Evolutionary conservation across 2,329 filamentous ascomycete genomes (phyloP), one percentile per base, ranked within the genome.

Genomic region (Arthrobotrys iridis): DNA sequence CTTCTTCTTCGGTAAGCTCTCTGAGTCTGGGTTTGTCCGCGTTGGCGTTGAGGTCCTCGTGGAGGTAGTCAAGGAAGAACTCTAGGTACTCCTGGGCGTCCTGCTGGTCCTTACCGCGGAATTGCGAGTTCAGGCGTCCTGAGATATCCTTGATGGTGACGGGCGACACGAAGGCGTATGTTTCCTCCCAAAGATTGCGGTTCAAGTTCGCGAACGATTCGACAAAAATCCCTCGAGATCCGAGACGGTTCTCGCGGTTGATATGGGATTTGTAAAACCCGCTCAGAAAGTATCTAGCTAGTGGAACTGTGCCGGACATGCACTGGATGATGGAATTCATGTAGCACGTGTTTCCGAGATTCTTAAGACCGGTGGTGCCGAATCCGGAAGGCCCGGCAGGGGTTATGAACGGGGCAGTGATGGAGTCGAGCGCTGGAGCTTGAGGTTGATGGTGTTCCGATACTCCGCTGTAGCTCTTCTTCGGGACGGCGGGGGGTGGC

Each of bases 301-400:
- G 84, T 82, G 99, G 95, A 81, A 97, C 92, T 0, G 97, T 93
- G 79, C 93, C 96, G 59, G 93, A 90, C 65, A 99, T 88, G 81
- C 95, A 99, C 81, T 99, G 95, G 63, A 99, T 85, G 13, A 95
- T 96, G n/a, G 95, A 97, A 82, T 98, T 98, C 93, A 98, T 97
- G 83, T 99, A 99, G 83, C 95, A 99, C 0, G 95, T 98, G 80
- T 99, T 99, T 55, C 95, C 95, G 7, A 99, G 84, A 80, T 99
- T 99, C 77, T 88, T 89, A 60, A 99, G 84, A 37, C 95, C 95
- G 33, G 77, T 79, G 80, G 90, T 91, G 85, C 87, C 80, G 80
- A 92, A 82, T 81, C 91, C 84, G 86, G 89, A 88, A 85, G 93
- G 84, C 85, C 87, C 80, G 83, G 85, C 80, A 85, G 88, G 78